phyloP scores from a whole-genome alignment of 2,329 filamentous ascomycete species.

The Byssoonygena ceratinophila region DNA sequence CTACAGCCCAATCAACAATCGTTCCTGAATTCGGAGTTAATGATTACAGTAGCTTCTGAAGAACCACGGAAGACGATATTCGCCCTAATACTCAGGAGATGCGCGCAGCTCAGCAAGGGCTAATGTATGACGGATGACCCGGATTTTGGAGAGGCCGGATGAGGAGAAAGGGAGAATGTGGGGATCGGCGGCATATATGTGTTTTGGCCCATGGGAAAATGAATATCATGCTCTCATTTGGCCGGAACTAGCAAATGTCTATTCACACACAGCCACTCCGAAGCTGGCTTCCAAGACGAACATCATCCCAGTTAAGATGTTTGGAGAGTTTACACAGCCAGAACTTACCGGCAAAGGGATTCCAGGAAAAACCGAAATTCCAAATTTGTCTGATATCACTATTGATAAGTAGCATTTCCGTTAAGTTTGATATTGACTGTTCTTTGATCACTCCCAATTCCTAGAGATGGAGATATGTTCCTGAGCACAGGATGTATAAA shows the following conservation, averaged over 20 bases:
- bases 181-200: not conserved
- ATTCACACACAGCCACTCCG: not conserved
- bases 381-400: not conserved
- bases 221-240: not conserved
- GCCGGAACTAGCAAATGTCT: not conserved
- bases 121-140: not conserved
- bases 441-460: too few species aligned
- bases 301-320: slow-evolving; percentile 1
- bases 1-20: not conserved
- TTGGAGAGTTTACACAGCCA: slow-evolving; percentile 7
- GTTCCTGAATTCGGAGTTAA: not conserved
- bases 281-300: not conserved
- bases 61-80: not conserved
- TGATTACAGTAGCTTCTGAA: not conserved
- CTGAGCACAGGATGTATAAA: too few species aligned
- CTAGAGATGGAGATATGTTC: not conserved
- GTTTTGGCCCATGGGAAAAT: not conserved
- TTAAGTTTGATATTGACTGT: too few species aligned
- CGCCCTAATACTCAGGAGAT: not conserved
- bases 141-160: not conserved
- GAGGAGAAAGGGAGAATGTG: not conserved
- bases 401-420: too few species aligned
- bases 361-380: not conserved
- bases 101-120: not conserved
- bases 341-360: slow-evolving; percentile 1